Base-by-base conservation (phyloP, 352 stramenopile species). In the Globisporangium yorkense region DNA sequence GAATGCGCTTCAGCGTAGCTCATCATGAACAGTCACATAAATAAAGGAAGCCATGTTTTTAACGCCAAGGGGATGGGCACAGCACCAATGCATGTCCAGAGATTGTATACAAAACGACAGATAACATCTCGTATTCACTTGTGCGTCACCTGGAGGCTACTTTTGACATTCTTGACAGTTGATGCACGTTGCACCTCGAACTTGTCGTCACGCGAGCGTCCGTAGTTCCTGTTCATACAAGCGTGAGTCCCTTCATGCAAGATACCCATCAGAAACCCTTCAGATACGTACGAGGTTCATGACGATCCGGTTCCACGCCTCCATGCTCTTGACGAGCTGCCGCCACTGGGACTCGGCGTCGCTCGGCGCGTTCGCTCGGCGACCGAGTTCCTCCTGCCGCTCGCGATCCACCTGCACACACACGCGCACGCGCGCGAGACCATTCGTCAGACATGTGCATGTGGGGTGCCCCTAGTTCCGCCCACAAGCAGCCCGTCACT, bases 261-360 rank as follows among this genome's bases (percentile, higher is more conserved):
- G 8, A 9, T 5, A 56, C 20, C 4, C 39, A 35, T 31, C n/a
- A 27, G 24, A 27, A 27, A 27, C 24, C 24, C 24, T 27, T 27
- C 24, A 27, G 24, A 27, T 8, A 60, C 59, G 47, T 63, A 90
- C 84, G 65, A 94, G 61, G 55, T 87, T 92, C 67, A 87, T 80
- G 45, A 94, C 67, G 56, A 94, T 91, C 65, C 84, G 81, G 65
- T 89, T 92, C 84, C 84, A 94, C 16, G 77, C 58, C 64, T 94
- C 84, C 82, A 94, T 94, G 67, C 77, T 87, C 72, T 89, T 88
- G 24, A 94, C 80, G 5, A 94, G 69, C 50, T 87, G 72, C 10
- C 80, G 80, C 84, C 84, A 94, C 53, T 88, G 72, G 10, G 53
- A 71, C 67, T 92, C 82, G 9, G 72, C 66, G 39, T 85, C 80